These are phyloP conservation scores for Xylariales sp. DNA, from an alignment of 2,329 filamentous ascomycete species.

Conservation along the genomic window DNA sequence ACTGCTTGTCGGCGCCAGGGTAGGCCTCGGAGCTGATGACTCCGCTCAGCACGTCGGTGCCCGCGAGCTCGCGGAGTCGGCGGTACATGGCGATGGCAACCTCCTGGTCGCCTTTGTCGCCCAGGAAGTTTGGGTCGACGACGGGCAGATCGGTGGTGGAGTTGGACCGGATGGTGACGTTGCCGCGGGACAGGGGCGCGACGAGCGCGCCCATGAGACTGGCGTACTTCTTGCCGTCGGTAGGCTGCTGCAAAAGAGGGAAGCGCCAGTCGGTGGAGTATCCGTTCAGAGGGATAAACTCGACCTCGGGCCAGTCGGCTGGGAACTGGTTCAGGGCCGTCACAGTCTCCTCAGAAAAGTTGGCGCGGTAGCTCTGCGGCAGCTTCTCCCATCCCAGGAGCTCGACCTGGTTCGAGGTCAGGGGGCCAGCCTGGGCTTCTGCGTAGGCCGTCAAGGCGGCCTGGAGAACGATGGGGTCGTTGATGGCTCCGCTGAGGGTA, in stretches of 20 bases:
- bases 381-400: conserved; percentile 33
- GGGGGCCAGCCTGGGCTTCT: too few species aligned
- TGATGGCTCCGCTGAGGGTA: background rate
- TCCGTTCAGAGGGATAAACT: background rate
- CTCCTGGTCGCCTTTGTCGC: conserved; percentile 48
- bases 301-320: conserved; percentile 7
- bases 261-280: background rate
- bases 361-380: conserved; percentile 15
- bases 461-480: too few species aligned
- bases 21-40: conserved; percentile 24
- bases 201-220: conserved; percentile 27
- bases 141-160: conserved; percentile 20
- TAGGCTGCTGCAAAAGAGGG: conserved; percentile 7
- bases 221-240: conserved; percentile 23
- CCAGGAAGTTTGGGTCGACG: conserved; percentile 26
- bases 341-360: conserved; percentile 33
- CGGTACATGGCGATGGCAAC: conserved; percentile 61
- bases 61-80: conserved; percentile 57
- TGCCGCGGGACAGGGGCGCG: conserved; percentile 41
- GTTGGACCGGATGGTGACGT: conserved; percentile 57
- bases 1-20: conserved; percentile 30
- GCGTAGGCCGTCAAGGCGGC: too few species aligned
- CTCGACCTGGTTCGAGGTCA: conserved; percentile 27
- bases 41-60: conserved; percentile 57
- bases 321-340: conserved; percentile 46